Base-by-base conservation (phyloP, 306 rosid genomes). In the Trifolium fragiferum region DNA sequence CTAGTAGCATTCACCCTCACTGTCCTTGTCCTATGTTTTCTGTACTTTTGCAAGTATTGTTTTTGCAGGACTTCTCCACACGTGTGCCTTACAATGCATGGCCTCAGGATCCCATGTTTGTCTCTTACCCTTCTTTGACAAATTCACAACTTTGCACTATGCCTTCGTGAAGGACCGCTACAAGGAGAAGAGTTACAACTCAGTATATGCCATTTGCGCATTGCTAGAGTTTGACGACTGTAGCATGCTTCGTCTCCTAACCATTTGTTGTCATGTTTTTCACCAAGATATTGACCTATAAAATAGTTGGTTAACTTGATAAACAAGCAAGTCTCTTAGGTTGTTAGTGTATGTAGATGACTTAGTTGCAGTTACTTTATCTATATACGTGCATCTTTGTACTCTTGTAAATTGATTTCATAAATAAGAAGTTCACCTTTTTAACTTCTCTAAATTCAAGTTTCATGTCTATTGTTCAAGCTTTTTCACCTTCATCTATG, bases 241-340 rank as follows among this genome's bases (percentile, higher is more conserved):
- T 0, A 85, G 85, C 74, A 10, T 84, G 47, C 89, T 92, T 4
- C 88, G 92, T 13, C 77, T 84, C 37, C 51, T 92, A 35, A 72
- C 91, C 1, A 27, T 71, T n/a, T 92, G 96, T 19, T 84, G 77
- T 66, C 96, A 92, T 63, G 92, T 90, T 51, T 92, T 90, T 68
- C 96, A 92, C 32, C 86, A 88, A 37, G 91, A 90, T 71, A 92
- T 92, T 15, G 96, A 90, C 32, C 77, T 84, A 10, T 92, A 30
- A 30, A 30, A 37, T 7, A 7, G 10, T 35, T 35, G 7, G 38
- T 37, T 30, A 30, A 30, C 6, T 30, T 30, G 6, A 4, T 30
- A 30, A 6, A 30, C 6, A 30, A 4, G 7, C 0, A 37, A 7
- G 40, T 37, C 2, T 7, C 10, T 37, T 37, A 0, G 40, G 40